Base-by-base conservation (phyloP, 2,329 filamentous ascomycete genomes). In the Lachnum nothofagi region DNA sequence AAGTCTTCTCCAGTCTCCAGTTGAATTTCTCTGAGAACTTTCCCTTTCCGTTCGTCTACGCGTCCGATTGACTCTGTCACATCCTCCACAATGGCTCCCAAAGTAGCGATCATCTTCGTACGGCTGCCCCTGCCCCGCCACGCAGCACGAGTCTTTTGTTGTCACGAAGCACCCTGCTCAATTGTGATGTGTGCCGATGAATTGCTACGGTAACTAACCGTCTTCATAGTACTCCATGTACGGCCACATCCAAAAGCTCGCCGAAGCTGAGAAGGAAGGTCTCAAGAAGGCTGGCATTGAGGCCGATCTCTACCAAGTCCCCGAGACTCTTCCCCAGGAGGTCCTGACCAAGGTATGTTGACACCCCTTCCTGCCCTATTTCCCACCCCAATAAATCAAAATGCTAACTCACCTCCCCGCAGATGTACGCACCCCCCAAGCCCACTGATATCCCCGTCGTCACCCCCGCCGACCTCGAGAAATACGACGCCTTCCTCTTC, bases 61-160 rank as follows among this genome's bases (percentile, higher is more conserved):
- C n/a, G n/a, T n/a, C n/a, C n/a, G n/a, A n/a, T n/a, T n/a, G n/a
- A n/a, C n/a, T n/a, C n/a, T n/a, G n/a, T n/a, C n/a, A n/a, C n/a
- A n/a, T n/a, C 47, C 14, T 42, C 53, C 60, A 58, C 29, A 46
- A 94, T 95, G 89, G 88, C 87, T 73, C 87, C 88, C 70, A 94
- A 88, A 77, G 80, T 95, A 67, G 90, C 90, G 63, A 93, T 95
- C 72, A 82, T 95, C 69, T 94, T 82, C 7, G 87, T 91, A 77
- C n/a, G n/a, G n/a, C n/a, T 61, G 86, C 80, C 40, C 44, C 42
- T 35, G 48, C 44, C 33, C 49, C 31, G 27, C 44, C 35, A 25
- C 44, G 29, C 16, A n/a, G n/a, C n/a, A n/a, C n/a, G n/a, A n/a
- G n/a, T n/a, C n/a, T n/a, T n/a, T n/a, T n/a, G n/a, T n/a, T n/a